Conservation (phyloP, 352 stramenopile species). For the Pythium rhizo-oryzae region DNA sequence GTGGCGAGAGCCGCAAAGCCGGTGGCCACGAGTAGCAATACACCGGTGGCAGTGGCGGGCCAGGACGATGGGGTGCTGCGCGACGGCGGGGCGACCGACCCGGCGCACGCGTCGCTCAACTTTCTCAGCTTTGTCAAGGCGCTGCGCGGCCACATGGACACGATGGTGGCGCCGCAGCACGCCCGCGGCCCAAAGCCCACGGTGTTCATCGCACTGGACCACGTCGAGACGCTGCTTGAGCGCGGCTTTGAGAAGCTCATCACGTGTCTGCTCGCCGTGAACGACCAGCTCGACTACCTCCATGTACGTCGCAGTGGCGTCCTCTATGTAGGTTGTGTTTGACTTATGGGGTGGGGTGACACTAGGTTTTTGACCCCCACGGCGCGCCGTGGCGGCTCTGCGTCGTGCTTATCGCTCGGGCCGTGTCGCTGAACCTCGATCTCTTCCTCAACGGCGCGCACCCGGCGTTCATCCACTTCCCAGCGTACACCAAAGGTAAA, state of each 20-base stretch:
- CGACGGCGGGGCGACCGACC: neutral
- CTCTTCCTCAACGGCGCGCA: conserved; percentile 27
- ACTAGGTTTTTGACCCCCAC: conserved; percentile 29
- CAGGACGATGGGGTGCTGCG: neutral
- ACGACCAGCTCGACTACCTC: conserved; percentile 63
- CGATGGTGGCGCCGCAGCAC: neutral
- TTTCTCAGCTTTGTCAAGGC: conserved; percentile 75
- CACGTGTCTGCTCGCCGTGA: conserved; percentile 69
- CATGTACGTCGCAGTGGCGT: conserved; percentile 35
- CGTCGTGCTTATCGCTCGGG: conserved; percentile 67
- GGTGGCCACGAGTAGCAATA: too few relatives aligned
- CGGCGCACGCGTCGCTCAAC: conserved; percentile 54
- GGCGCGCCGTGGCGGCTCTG: conserved; percentile 51
- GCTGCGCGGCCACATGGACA: conserved; percentile 52
- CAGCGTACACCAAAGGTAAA: conserved; percentile 25
- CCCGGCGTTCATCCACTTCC: conserved; percentile 31
- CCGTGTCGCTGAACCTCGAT: conserved; percentile 73
- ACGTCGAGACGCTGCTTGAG: conserved; percentile 69
- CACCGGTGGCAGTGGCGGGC: too few relatives aligned
- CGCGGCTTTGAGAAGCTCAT: conserved; percentile 55
- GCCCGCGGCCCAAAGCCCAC: conserved; percentile 21
- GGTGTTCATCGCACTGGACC: conserved; percentile 67
- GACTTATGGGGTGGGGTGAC: too few relatives aligned
- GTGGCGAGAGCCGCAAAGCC: neutral
- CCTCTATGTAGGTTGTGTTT: neutral